Evolutionary conservation across 106 monocot genomes (phyloP), one percentile per base, ranked within the genome.

Genomic region (Dactylorhiza incarnata): DNA sequence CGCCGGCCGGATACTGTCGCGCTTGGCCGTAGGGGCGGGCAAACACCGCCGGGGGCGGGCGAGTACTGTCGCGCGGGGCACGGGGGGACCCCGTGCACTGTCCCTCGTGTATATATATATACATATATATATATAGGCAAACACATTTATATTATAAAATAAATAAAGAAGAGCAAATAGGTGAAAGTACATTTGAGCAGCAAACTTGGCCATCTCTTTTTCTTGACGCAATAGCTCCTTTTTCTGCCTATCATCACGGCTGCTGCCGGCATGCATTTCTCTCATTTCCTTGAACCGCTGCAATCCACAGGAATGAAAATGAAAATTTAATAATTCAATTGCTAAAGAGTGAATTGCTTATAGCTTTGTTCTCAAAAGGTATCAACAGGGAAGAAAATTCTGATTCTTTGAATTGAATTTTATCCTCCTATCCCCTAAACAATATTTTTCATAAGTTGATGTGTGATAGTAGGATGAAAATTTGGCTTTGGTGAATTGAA

Each of bases 251-350:
- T 99, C 94, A 85, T 99, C 99, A 5, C 99, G 94, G 76, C 89
- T 99, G 78, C 94, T 88, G 76, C 84, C 74, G 45, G 87, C 88
- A 68, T 92, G 99, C 99, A 99, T 94, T 82, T 94, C 99, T 81
- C 75, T 91, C 99, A 99, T 99, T 80, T 99, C 91, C 78, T 99
- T 99, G 72, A 99, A 99, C 49, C 99, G 82, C 99, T 99, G 80
- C 49, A 84, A 19, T 63, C 12, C 68, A 49, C 54, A 47, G 3
- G 6, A 63, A 76, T 65, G 5, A 65, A 11, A 65, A 26, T 13
- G 65, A 9, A 65, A 65, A 65, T 26, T 65, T 11, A 65, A 26
- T 12, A 29, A 11, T 65, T 65, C 12, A 11, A 26, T 29, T 65
- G 29, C 65, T 20, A 12, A 29, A 25, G 12, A 23, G 9, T 61